phyloP scores from a whole-genome alignment of 805 yeast species.

The Wickerhamomyces chaumierensis region DNA sequence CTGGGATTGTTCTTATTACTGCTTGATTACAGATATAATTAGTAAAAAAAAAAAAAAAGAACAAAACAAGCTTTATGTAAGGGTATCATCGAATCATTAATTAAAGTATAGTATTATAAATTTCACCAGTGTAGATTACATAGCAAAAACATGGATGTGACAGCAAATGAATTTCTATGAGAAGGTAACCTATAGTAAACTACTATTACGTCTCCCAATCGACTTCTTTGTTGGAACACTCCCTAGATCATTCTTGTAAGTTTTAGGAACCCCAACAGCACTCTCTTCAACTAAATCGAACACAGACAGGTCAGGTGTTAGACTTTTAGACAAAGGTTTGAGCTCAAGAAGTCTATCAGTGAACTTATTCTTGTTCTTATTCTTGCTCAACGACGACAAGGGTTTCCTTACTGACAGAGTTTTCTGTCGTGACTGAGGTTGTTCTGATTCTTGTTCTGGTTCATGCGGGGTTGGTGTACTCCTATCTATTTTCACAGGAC shows the following conservation, averaged over 20 bases:
- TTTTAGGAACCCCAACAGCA: conserved; percentile 19
- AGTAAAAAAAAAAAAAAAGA: not conserved
- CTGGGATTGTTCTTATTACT: conserved; percentile 47
- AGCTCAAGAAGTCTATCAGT: not conserved
- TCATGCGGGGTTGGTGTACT: too few relatives aligned
- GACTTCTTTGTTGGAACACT: conserved; percentile 8
- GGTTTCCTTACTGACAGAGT: conserved; percentile 18
- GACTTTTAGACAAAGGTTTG: conserved; percentile 4
- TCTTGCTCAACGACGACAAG: conserved; percentile 7
- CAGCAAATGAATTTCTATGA: too few relatives aligned
- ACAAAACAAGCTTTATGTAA: too few relatives aligned
- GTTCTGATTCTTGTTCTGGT: too few relatives aligned
- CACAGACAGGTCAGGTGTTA: conserved; percentile 16
- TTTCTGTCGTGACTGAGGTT: conserved; percentile 3
- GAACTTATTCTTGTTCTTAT: conserved; percentile 8
- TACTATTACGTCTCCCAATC: conserved; percentile 17
- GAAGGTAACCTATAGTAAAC: conserved; percentile 8
- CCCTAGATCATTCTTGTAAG: conserved; percentile 16
- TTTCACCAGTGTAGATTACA: too few relatives aligned
- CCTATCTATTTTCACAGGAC: too few relatives aligned
- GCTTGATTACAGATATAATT: conserved; percentile 35
- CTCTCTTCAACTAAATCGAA: conserved; percentile 20
- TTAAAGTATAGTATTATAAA: too few relatives aligned
- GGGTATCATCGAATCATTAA: too few relatives aligned
- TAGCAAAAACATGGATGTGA: too few relatives aligned